Percentiles rank a stretch among this genome's conserved stretches.
phyloP scores from a whole-genome alignment of 2,329 filamentous ascomycete genomes.

The Arthroderma uncinatum region DNA sequence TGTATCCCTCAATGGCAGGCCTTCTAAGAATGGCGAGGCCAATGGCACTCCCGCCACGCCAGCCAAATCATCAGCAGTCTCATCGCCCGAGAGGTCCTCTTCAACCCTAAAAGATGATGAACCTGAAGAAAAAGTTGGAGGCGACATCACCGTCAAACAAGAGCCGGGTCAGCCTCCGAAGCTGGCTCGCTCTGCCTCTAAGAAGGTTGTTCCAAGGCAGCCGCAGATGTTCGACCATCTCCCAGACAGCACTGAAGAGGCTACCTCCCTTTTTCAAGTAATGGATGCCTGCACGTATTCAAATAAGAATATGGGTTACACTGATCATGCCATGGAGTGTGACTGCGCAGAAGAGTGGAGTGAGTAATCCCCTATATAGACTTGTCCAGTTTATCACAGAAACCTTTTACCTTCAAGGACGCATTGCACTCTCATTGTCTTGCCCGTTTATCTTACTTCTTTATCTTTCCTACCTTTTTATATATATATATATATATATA shows the following conservation, averaged over 20 bases:
- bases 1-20: conserved; percentile 18
- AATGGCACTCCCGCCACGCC: conserved; percentile 11
- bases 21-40: conserved; percentile 6
- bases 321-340: conserved; percentile 88
- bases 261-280: conserved; percentile 63
- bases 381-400: not conserved
- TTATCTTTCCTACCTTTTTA: not conserved
- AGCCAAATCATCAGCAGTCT: conserved; percentile 1
- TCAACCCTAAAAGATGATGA: conserved; percentile 27
- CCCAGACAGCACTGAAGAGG: conserved; percentile 66
- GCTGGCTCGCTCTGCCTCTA: conserved; percentile 59
- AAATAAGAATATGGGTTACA: conserved; percentile 79
- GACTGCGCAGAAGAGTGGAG: conserved; percentile 92
- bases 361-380: conserved; percentile 43
- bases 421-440: not conserved
- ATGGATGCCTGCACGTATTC: conserved; percentile 83
- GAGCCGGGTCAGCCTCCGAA: conserved; percentile 59
- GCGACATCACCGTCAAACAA: conserved; percentile 51
- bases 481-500: too few species aligned
- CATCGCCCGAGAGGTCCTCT: conserved; percentile 5
- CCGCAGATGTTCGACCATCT: conserved; percentile 61
- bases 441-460: not conserved
- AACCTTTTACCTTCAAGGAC: not conserved
- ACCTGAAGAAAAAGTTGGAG: conserved; percentile 46
- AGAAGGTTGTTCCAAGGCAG: conserved; percentile 54